These are phyloP conservation scores for Pueraria montana DNA, from an alignment of 306 rosid genomes.

Conservation along the genomic window DNA sequence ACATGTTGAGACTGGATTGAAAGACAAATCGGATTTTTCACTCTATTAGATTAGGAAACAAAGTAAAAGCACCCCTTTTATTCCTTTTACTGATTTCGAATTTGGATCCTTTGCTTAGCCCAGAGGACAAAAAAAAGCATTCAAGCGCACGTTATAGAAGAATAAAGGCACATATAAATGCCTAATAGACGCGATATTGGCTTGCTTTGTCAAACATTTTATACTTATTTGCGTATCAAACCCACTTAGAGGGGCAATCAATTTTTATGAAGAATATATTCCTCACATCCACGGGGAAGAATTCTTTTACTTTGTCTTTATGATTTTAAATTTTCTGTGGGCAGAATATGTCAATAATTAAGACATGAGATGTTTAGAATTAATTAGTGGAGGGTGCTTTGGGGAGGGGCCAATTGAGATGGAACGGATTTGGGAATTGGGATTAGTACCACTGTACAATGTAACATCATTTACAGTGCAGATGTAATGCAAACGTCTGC, in stretches of 20 bases:
- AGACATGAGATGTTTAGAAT: constrained; percentile 31
- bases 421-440: background rate
- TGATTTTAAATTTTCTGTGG: constrained; percentile 16
- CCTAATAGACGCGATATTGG: background rate
- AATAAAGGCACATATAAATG: constrained; percentile 34
- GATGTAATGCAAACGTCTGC: constrained; percentile 12
- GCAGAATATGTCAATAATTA: constrained; percentile 30
- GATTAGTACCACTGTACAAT: constrained; percentile 11
- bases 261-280: constrained; percentile 47
- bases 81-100: constrained; percentile 16
- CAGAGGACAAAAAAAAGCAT: constrained; percentile 29
- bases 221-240: constrained; percentile 30
- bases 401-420: background rate
- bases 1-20: constrained; percentile 16
- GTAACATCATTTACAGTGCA: constrained; percentile 28
- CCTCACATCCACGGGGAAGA: constrained; percentile 31
- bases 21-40: constrained; percentile 15
- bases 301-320: constrained; percentile 36
- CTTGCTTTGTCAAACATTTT: constrained; percentile 36
- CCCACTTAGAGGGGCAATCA: constrained; percentile 37
- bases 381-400: constrained; percentile 31
- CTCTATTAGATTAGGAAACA: background rate
- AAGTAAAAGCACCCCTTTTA: constrained; percentile 24
- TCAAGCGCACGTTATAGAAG: background rate
- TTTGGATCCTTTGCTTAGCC: constrained; percentile 56